These are phyloP conservation scores for Stellera chamaejasme DNA, from an alignment of 345 rosid species.

Conservation along the genomic window DNA sequence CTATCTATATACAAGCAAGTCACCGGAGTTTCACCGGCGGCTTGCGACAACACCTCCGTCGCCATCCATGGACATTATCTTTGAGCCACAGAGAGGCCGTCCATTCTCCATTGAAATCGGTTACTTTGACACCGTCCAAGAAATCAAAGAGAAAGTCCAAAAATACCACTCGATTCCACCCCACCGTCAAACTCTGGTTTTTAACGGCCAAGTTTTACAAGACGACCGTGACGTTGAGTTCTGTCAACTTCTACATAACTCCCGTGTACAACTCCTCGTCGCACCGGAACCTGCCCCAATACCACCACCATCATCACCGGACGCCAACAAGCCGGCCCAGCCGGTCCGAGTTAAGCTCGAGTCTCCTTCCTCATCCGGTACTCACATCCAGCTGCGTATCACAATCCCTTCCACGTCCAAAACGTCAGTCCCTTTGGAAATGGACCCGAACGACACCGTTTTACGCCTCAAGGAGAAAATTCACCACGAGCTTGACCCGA, in stretches of 20 bases:
- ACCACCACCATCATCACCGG: neutral
- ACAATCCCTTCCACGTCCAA: slow-evolving; percentile 28
- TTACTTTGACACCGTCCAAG: slow-evolving; percentile 59
- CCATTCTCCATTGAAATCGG: slow-evolving; percentile 73
- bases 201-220: slow-evolving; percentile 54
- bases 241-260: slow-evolving; percentile 52
- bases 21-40: neutral
- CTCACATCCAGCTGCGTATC: slow-evolving; percentile 23
- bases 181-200: slow-evolving; percentile 46
- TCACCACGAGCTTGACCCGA: slow-evolving; percentile 24
- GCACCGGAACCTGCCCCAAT: slow-evolving; percentile 10
- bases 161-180: slow-evolving; percentile 58
- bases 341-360: slow-evolving; percentile 21
- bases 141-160: slow-evolving; percentile 67
- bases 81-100: slow-evolving; percentile 42
- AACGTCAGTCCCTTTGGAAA: slow-evolving; percentile 15
- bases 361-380: slow-evolving; percentile 17
- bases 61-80: slow-evolving; percentile 49
- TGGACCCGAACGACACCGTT: slow-evolving; percentile 28
- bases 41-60: neutral
- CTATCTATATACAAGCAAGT: neutral
- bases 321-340: slow-evolving; percentile 7
- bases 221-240: slow-evolving; percentile 51
- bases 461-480: slow-evolving; percentile 34
- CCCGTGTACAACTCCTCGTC: slow-evolving; percentile 46